phyloP scores from a whole-genome alignment of 192 early-diverging fungal species.

The Linnemannia schmuckeri region DNA sequence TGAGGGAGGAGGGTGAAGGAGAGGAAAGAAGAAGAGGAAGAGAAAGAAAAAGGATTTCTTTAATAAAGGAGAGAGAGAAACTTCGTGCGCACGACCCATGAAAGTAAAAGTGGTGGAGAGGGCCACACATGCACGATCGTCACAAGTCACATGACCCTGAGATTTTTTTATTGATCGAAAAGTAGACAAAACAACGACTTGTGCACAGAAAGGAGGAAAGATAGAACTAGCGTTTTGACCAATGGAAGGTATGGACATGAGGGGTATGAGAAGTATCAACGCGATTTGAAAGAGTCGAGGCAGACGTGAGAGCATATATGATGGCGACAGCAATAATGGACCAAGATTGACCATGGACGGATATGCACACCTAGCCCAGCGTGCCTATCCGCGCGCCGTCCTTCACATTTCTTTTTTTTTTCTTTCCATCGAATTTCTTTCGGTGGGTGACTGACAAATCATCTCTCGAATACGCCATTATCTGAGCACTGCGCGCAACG shows the following conservation, averaged over 20 bases:
- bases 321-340: no score
- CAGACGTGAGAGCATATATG: no score
- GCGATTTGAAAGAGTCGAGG: no score
- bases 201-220: not conserved
- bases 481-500: not conserved
- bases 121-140: no score
- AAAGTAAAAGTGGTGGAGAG: no score
- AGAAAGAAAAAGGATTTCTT: no score
- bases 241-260: no score
- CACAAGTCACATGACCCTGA: not conserved
- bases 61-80: not conserved
- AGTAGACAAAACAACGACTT: not conserved
- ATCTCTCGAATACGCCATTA: not conserved
- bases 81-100: not conserved
- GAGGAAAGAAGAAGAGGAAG: not conserved
- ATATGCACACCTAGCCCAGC: not conserved
- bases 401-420: not conserved
- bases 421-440: no score
- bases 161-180: not conserved
- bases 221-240: not conserved
- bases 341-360: no score
- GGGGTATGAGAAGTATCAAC: no score
- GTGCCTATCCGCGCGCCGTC: not conserved
- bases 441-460: conserved; percentile 46
- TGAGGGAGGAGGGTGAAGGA: not conserved